Base-by-base conservation (phyloP, 2,329 filamentous ascomycete genomes). In the Ploettnerulaceae sp. region DNA sequence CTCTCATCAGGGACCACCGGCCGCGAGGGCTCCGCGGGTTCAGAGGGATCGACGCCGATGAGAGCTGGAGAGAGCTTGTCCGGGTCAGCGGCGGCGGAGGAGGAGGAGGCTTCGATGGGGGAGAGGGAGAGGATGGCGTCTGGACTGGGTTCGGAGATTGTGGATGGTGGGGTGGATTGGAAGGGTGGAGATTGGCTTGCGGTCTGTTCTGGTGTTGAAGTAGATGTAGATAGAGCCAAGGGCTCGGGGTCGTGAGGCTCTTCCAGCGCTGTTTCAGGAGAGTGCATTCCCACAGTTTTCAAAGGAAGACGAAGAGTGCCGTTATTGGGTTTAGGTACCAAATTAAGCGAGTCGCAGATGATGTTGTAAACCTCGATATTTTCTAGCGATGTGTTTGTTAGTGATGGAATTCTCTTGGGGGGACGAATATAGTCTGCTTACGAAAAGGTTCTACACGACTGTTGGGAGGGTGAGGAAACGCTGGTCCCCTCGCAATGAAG, bases 311-410 rank as follows among this genome's bases (percentile, higher is more conserved):
- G 75, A 5, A 96, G 69, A 0, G 89, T 95, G 39, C 91, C 91
- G 61, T 97, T 97, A 64, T 95, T 96, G 1, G 86, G 79, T 44
- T 75, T 74, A 0, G 89, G 86, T 3, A 63, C 65, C 47, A 97
- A 70, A 9, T 84, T 82, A 20, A 97, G 68, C 0, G 87, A 90
- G 67, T 96, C 90, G 64, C 91, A 96, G 34, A 97, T 68, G 52
- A 97, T 87, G 61, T 95, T 95, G 69, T 97, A 97, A 7, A 97
- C 86, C 60, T 96, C 86, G 49, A 81, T 90, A 55, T 97, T 97
- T 77, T 96, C 86, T 91, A 57, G 4, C 15, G 3, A 46, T 35
- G n/a, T 24, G n/a, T 38, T n/a, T 45, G 33, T 11, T 8, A 32
- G 18, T 11, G 5, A 26, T 14, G 3, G 8, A 17, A 3, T n/a